phyloP scores from a whole-genome alignment of 1,139 yeast genomes.

The Tardiomyces blankii region DNA sequence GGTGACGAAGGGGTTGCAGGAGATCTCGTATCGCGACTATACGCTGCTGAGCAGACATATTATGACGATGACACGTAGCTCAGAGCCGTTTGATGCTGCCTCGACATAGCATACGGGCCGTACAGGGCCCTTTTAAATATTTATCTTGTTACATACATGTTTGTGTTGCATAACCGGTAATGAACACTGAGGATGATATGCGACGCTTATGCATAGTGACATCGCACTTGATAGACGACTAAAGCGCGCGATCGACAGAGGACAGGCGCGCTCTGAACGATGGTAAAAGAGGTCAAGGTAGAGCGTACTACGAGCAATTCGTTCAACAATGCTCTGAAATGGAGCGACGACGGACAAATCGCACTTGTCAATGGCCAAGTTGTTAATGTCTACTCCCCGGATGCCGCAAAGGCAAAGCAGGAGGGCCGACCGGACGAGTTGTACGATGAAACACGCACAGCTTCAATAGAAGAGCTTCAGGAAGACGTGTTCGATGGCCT shows the following conservation, averaged over 20 bases:
- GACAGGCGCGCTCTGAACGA: not conserved
- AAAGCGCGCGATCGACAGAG: no score
- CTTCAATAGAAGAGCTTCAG: conserved; percentile 3
- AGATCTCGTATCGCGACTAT: conserved; percentile 19
- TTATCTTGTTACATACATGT: no score
- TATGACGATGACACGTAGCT: conserved; percentile 4
- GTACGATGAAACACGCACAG: conserved; percentile 1
- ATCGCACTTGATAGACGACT: no score
- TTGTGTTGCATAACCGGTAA: no score
- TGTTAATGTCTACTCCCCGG: not conserved
- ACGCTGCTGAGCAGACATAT: conserved; percentile 2
- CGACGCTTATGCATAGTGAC: no score
- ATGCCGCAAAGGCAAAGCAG: not conserved
- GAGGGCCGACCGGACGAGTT: not conserved
- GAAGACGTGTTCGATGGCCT: conserved; percentile 3
- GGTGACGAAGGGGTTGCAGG: conserved; percentile 24
- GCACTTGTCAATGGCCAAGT: not conserved
- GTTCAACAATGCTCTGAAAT: not conserved
- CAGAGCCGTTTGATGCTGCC: not conserved
- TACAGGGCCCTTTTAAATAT: no score
- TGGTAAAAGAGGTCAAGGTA: not conserved
- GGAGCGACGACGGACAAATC: not conserved
- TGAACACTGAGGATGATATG: no score
- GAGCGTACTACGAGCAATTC: not conserved
- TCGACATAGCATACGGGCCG: not conserved